phyloP scores from a whole-genome alignment of 2,329 filamentous ascomycete genomes.

The Phialophora verrucosa region DNA sequence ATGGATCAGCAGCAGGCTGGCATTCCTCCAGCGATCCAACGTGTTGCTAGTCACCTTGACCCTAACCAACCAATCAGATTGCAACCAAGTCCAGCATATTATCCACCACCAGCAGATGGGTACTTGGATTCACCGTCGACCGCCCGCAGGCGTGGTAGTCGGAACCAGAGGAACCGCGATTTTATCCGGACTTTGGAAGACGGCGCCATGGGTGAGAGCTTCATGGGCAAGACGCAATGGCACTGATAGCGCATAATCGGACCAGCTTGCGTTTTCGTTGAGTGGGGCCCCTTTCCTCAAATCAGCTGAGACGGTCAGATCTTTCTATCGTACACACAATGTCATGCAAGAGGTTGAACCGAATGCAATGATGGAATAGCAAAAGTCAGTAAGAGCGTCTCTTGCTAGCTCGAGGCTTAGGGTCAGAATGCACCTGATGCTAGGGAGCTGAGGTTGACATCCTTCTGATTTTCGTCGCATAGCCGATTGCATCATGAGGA shows the following conservation, averaged over 20 bases:
- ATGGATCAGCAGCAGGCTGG: slow-evolving; percentile 95
- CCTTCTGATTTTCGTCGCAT: not conserved
- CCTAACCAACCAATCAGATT: slow-evolving; percentile 91
- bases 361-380: not conserved
- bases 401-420: not conserved
- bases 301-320: not conserved
- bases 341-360: not conserved
- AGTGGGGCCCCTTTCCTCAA: not conserved
- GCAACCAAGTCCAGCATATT: slow-evolving; percentile 96
- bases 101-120: slow-evolving; percentile 87
- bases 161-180: slow-evolving; percentile 71
- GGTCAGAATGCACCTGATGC: not conserved
- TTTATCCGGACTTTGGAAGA: slow-evolving; percentile 96
- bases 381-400: not conserved
- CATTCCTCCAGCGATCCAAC: slow-evolving; percentile 88
- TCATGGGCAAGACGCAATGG: slow-evolving; percentile 78
- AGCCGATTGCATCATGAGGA: not conserved
- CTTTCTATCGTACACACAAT: not conserved
- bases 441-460: not conserved
- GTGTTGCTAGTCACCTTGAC: slow-evolving; percentile 94
- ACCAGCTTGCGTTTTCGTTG: not conserved
- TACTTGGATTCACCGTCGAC: slow-evolving; percentile 69
- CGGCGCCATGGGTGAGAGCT: slow-evolving; percentile 90
- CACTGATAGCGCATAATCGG: slow-evolving; percentile 52
- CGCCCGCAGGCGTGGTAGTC: slow-evolving; percentile 76